Evolutionary conservation across 164 flowering plant species (phyloP).

Genomic region (Vitis rotundifolia): DNA sequence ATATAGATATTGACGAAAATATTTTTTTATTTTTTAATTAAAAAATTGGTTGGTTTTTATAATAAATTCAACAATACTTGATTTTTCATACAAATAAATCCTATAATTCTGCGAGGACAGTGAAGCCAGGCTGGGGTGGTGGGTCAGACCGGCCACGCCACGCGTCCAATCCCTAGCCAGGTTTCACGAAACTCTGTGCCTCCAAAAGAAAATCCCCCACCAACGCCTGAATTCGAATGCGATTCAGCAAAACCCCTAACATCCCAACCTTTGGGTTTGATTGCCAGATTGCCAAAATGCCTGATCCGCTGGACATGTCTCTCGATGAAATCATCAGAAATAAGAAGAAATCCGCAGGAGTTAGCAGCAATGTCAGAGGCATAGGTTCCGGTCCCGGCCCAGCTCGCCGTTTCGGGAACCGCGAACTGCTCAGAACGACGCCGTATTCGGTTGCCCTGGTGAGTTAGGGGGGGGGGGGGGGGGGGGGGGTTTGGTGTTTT

Average conservation of each 20-base stretch:
- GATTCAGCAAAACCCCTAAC: not conserved
- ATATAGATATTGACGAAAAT: too few species aligned
- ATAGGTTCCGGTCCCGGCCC: conserved; percentile 20
- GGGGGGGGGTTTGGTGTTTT: not conserved
- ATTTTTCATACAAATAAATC: too few species aligned
- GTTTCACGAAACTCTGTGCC: not conserved
- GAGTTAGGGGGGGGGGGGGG: not conserved
- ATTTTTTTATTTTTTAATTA: too few species aligned
- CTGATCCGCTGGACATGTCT: conserved; percentile 34
- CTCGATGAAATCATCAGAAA: conserved; percentile 36
- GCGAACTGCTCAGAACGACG: conserved; percentile 7
- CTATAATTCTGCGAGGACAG: too few species aligned
- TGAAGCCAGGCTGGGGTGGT: too few species aligned
- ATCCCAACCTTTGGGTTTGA: not conserved
- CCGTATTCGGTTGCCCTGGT: conserved; percentile 26
- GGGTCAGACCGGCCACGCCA: not conserved
- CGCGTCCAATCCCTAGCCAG: not conserved
- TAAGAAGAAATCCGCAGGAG: conserved; percentile 16
- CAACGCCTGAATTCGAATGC: too few species aligned
- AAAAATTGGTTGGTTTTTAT: too few species aligned
- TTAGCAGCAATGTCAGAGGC: not conserved
- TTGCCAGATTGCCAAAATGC: conserved; percentile 19
- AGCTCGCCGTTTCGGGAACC: conserved; percentile 20
- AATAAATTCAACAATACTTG: too few species aligned
- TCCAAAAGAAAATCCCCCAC: not conserved